Evolutionary conservation across 164 flowering plant species (phyloP), one percentile per base, ranked within the genome.

Genomic region (Santalum album): DNA sequence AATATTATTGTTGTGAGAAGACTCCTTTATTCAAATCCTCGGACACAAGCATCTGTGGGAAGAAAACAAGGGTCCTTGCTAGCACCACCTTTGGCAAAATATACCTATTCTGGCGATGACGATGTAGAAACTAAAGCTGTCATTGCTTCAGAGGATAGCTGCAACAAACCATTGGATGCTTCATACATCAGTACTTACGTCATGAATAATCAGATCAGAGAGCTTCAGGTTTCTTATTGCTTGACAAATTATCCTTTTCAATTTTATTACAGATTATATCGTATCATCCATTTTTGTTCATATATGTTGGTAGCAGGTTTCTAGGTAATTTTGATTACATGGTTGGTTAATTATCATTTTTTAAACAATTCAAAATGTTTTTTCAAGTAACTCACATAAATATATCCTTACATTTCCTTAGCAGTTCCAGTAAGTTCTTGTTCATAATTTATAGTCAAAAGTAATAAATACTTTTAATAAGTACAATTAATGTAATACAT

Each of bases 31-130:
- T 24, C 34, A 4, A 66, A 62, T 53, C 56, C 65, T 40, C 56
- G 51, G 40, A 24, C 68, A 34, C 69, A 67, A 48, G 53, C 62
- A 36, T 66, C 83, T 17, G 50, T 63, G 35, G 56, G 60, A 43
- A 80, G 58, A 68, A 79, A 58, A 62, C 74, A 72, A 26, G 68
- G 65, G 0, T 65, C 70, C 25, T 56, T 32, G 1, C 67, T 87
- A 51, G 82, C 96, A 15, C 87, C 86, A 24, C 78, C 91, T 2
- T 65, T 90, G 46, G 78, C 71, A 20, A 90, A 79, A 64, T 83
- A 75, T 68, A 54, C 57, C 20, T 70, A 72, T 56, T 66, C 81
- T 38, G 22, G 25, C 2, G 82, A 78, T 60, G 81, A 76, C 24
- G 69, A 61, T 26, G 25, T 29, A 12, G 66, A 69, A 7, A 15